These are phyloP conservation scores for Chenopodium quinoa DNA, from an alignment of 148 eudicot genomes.

Conservation along the genomic window DNA sequence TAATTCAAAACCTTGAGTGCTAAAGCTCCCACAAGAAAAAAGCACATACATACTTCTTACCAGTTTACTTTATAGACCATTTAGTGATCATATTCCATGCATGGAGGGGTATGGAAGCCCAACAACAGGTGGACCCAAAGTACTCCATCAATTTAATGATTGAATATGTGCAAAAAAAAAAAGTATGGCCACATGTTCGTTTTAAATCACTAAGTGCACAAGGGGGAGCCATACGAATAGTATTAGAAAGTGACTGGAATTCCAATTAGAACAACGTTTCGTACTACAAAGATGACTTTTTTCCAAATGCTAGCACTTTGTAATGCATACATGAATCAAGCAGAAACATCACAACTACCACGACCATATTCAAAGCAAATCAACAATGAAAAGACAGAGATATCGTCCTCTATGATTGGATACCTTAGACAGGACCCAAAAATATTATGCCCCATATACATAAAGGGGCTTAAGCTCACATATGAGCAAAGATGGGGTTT, in stretches of 20 bases:
- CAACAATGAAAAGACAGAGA: conserved; percentile 22
- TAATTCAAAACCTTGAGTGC: conserved; percentile 3
- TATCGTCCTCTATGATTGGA: conserved; percentile 22
- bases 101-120: conserved; percentile 24
- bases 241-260: not conserved
- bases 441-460: conserved; percentile 7
- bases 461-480: conserved; percentile 21
- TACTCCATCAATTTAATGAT: conserved; percentile 23
- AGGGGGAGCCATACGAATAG: conserved; percentile 1
- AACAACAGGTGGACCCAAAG: conserved; percentile 24
- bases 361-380: conserved; percentile 7
- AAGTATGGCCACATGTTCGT: conserved; percentile 21
- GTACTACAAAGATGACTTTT: not conserved
- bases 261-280: conserved; percentile 17
- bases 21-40: conserved; percentile 9
- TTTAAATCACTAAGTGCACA: conserved; percentile 8
- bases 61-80: conserved; percentile 8
- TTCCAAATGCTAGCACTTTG: conserved; percentile 15
- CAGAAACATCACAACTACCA: not conserved
- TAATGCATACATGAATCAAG: conserved; percentile 9
- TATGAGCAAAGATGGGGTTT: not conserved
- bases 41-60: not conserved
- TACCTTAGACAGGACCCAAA: conserved; percentile 19
- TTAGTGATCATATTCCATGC: conserved; percentile 8
- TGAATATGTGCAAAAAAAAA: conserved; percentile 19